phyloP scores from a whole-genome alignment of 1,139 yeast genomes.

The Candida freyschussii region DNA sequence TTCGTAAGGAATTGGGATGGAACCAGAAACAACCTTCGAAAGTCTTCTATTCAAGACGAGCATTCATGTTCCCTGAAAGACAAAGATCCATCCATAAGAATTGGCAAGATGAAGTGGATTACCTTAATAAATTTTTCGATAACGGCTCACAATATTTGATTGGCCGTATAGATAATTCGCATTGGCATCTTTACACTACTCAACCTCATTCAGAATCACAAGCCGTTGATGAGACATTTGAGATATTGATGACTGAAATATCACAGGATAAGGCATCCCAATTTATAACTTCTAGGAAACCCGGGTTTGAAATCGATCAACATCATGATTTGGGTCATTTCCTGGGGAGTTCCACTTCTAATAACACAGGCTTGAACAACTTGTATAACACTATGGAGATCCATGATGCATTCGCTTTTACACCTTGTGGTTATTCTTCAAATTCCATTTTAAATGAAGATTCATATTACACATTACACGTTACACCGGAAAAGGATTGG shows the following conservation, averaged over 20 bases:
- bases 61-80: conserved; percentile 87
- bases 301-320: conserved; percentile 38
- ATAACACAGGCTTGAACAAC: conserved; percentile 52
- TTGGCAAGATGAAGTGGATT: conserved; percentile 78
- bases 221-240: conserved; percentile 70
- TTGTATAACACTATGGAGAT: conserved; percentile 43
- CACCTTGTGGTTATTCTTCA: conserved; percentile 96
- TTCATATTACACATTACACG: conserved; percentile 84
- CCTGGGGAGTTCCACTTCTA: conserved; percentile 65
- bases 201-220: conserved; percentile 29
- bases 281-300: conserved; percentile 56
- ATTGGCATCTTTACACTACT: conserved; percentile 86
- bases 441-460: conserved; percentile 64
- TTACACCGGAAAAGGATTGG: conserved; percentile 93
- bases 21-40: conserved; percentile 45
- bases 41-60: conserved; percentile 84
- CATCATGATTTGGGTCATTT: conserved; percentile 76
- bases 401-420: conserved; percentile 86
- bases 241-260: conserved; percentile 86
- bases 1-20: conserved; percentile 38
- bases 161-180: conserved; percentile 72
- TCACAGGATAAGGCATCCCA: conserved; percentile 52
- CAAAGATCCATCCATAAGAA: conserved; percentile 78
- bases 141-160: conserved; percentile 70
- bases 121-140: conserved; percentile 58